Base-by-base conservation (phyloP, 2,329 filamentous ascomycete species). In the Chaetomium globosum region DNA sequence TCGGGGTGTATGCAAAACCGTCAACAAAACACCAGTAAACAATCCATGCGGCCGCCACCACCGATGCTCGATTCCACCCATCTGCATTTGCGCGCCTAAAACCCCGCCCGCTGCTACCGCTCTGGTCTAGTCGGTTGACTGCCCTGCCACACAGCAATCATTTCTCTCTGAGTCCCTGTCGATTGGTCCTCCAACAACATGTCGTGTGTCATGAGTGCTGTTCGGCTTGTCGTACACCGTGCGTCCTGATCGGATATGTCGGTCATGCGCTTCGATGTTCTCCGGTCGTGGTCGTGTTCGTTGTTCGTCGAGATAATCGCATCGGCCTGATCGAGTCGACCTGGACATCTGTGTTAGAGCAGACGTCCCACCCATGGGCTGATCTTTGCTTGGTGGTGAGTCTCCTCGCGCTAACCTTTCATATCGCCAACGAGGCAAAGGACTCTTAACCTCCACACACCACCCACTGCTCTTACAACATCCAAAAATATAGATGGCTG, bases 51-150 rank as follows among this genome's bases (percentile, higher is more conserved):
- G 51, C 26, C 51, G 16, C 26, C 51, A 2, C 26, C 49, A 31
- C 16, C 12, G 28, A 53, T 52, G 49, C 13, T 30, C 26, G 4
- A 8, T 19, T 31, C 10, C 28, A 23, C 10, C n/a, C 48, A 30
- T 36, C 33, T 36, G 26, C 39, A 43, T 43, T 43, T 43, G 39
- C 39, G 16, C 39, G 16, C 39, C 39, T 39, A 16, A 43, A 43
- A 1, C 16, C 16, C 28, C 33, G 33, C 8, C 33, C 33, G 33
- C 28, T 28, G 49, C 51, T 16, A 6, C 49, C 49, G 12, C 23
- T 52, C 49, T 28, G 23, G 49, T 52, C 49, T 52, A 52, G 49
- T 26, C 26, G 49, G 26, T 28, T 43, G 39, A 43, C 39, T 16
- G 1, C 39, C 39, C 39, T 43, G 4, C 12, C 36, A 5, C 13